Evolutionary conservation across 768 basidiomycete species (phyloP), one percentile per base, ranked within the genome.

Genomic region (Suillus hirtellus): DNA sequence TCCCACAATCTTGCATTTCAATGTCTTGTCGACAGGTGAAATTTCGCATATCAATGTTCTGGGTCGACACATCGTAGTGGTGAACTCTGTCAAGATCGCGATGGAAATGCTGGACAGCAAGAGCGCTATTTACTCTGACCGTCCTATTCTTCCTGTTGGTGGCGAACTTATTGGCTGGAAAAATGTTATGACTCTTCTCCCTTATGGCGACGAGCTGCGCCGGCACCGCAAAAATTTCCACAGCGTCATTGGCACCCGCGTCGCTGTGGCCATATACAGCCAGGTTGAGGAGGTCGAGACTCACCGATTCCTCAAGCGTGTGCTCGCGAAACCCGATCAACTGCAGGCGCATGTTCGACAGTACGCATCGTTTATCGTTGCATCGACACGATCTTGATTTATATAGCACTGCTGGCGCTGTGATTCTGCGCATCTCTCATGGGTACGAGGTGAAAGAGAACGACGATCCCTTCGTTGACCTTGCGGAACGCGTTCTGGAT

Each of bases 81-180:
- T 89, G 34, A 87, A 86, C 69, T 83, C 81, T 14, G 77, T 77
- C 31, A 77, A 80, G 68, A 69, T 77, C 24, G 85, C 85, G 19
- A 60, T 76, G 64, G 85, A 88, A 55, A 80, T 89, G 76, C 77
- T 89, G 59, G 86, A 89, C 73, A 87, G 86, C 73, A 86, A 87
- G 68, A 86, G 85, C 65, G 76, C 83, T 34, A 81, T 84, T 43
- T 89, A 89, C 71, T 88, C 87, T 31, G 88, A 89, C 67, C 83
- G 88, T 27, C 88, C 88, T 0, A 71, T 75, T 19, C 64, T 81
- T 35, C 74, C 78, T 2, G 79, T 80, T 77, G 76, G 73, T 54
- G 75, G 73, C 42, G 72, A 75, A 52, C 69, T 76, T 15, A 66
- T 75, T 35, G 76, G 72, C 24, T 73, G 73, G 71, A 70, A 74